Base-by-base conservation (phyloP, 2,329 filamentous ascomycete genomes). In the Penicillium sp. region DNA sequence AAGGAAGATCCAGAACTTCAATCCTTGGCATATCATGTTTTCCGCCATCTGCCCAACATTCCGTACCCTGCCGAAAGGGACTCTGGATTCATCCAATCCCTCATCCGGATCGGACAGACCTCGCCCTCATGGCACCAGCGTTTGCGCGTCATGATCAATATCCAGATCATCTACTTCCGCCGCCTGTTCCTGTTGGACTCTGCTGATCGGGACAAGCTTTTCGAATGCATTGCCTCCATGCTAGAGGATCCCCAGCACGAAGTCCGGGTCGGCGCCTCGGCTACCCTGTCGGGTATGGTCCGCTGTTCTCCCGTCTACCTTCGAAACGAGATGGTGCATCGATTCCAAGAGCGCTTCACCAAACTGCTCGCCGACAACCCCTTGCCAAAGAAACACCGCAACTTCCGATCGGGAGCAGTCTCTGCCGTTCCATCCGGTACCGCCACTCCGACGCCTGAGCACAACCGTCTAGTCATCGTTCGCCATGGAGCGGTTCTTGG, bases 111-210 rank as follows among this genome's bases (percentile, higher is more conserved):
- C 42, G 93, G 93, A 40, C 87, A 84, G 61, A 85, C 81, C 6
- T 88, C 90, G 1, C 73, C 82, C 3, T 93, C 88, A 47, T 98
- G 93, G 93, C 93, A 98, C 69, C 93, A 98, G 72, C 86, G 93
- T 40, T 78, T 98, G 35, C 83, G 94, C 26, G 89, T 95, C 38
- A 81, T 98, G 58, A 90, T 98, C 72, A 97, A 97, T 71, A 96
- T 98, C 77, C 94, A 98, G 64, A 91, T 97, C 55, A 85, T 98
- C 59, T 98, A 96, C 75, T 98, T 97, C 81, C 86, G 93, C 43
- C 87, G 91, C 26, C 80, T 98, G 34, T 98, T 98, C 76, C 75
- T 97, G 27, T 87, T 94, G 57, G 80, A 83, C 29, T 75, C 80
- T 5, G 72, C 79, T 6, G 85, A 95, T 66, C 86, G 93, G 46